Evolutionary conservation across 2,329 filamentous ascomycete genomes (phyloP), one percentile per base, ranked within the genome.

Genomic region (Colletotrichum tropicicola): DNA sequence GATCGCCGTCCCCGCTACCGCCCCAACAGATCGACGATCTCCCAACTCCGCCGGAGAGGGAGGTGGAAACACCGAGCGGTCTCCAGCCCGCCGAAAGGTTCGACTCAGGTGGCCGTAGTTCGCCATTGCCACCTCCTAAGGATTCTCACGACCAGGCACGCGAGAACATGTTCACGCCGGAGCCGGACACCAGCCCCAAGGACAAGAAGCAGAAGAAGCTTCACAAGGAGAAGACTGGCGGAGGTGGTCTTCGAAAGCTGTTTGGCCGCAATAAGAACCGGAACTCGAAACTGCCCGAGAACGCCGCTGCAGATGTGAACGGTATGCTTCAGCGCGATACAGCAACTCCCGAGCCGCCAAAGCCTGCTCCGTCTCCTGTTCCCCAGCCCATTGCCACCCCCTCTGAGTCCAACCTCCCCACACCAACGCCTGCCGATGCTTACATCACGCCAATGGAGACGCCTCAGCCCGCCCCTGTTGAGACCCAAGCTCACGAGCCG

Each of bases 211-310:
- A 74, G 13, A 85, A 85, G 74, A 88, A 87, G 74, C 80, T 87
- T 15, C 85, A 87, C 66, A 89, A 88, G 73, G 82, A 83, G 55
- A 78, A 79, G 68, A 74, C 75, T 73, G 60, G 68, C 9, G 70
- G 73, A 41, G 80, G 80, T 30, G 87, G 88, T 15, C 83, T 92
- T 70, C 86, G 85, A 67, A 91, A 90, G 76, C 80, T 92, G 43
- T 92, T 92, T 71, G 83, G 84, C 48, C 85, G 88, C 69, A 87
- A 84, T 65, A 91, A 88, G 78, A 89, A 89, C 71, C 81, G 85
- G 65, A 72, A 78, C 63, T 89, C 84, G 35, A 91, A 86, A 76
- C 71, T 85, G 21, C 84, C 83, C 7, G 85, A 88, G 1, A 84
- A 85, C 64, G 83, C 86, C 37, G 80, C 80, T 60, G 78, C 77